Conservation (phyloP, 2,329 filamentous ascomycete species). For the Cryphonectria carpinicola region DNA sequence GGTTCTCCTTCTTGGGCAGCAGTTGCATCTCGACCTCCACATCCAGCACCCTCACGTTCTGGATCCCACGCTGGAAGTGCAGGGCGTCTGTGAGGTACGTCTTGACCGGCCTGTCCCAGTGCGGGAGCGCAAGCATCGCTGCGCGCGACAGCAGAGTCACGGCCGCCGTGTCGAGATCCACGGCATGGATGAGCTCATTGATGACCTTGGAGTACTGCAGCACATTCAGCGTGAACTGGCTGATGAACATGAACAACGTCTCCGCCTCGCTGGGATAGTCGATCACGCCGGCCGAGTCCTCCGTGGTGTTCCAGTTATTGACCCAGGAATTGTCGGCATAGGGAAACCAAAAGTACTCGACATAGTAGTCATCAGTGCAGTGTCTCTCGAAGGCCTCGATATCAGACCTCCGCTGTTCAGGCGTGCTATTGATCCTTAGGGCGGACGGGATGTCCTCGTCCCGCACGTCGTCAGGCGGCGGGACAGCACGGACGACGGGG, state of each 20-base stretch:
- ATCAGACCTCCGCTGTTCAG: slow-evolving; percentile 40
- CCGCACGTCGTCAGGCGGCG: slow-evolving; percentile 40
- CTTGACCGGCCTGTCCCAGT: slow-evolving; percentile 39
- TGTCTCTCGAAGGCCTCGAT: slow-evolving; percentile 43
- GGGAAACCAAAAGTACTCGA: slow-evolving; percentile 57
- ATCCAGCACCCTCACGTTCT: slow-evolving; percentile 51
- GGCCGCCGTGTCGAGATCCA: slow-evolving; percentile 28
- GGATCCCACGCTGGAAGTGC: slow-evolving; percentile 52
- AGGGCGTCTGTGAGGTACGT: slow-evolving; percentile 48
- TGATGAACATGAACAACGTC: slow-evolving; percentile 40
- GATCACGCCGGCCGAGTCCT: slow-evolving; percentile 37
- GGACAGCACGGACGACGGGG: slow-evolving; percentile 47
- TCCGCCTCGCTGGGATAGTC: slow-evolving; percentile 42
- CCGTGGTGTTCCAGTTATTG: slow-evolving; percentile 49
- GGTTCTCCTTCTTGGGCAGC: slow-evolving; percentile 37
- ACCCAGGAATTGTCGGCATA: slow-evolving; percentile 50
- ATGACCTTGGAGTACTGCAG: slow-evolving; percentile 29
- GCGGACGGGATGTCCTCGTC: slow-evolving; percentile 44
- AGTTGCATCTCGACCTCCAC: slow-evolving; percentile 51
- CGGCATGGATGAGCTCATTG: slow-evolving; percentile 37
- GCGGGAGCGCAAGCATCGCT: slow-evolving; percentile 38
- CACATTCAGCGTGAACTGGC: slow-evolving; percentile 32
- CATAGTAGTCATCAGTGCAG: slow-evolving; percentile 47
- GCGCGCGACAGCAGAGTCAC: slow-evolving; percentile 40
- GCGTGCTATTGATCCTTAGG: slow-evolving; percentile 39